phyloP scores from a whole-genome alignment of 2,329 filamentous ascomycete species.

The Fusarium mundagurra region DNA sequence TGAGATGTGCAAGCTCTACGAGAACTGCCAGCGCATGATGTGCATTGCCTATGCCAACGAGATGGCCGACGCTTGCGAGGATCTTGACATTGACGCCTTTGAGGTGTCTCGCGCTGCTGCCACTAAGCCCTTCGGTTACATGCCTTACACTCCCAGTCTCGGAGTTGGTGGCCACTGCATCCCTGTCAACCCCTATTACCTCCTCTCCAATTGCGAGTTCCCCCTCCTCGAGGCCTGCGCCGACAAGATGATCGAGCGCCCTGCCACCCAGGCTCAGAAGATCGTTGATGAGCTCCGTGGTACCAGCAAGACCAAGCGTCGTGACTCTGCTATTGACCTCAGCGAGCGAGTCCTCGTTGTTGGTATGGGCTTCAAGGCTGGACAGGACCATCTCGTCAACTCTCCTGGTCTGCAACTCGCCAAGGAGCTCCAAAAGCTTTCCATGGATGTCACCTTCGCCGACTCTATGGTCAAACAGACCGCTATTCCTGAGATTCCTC shows the following conservation, averaged over 20 bases:
- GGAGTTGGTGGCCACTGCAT: slow-evolving; percentile 67
- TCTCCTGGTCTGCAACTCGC: slow-evolving; percentile 31
- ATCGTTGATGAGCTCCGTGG: slow-evolving; percentile 1
- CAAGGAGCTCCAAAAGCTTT: slow-evolving; percentile 18
- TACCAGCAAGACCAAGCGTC: not conserved
- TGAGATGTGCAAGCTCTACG: slow-evolving; percentile 66
- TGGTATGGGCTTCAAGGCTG: slow-evolving; percentile 36
- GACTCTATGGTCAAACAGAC: slow-evolving; percentile 33
- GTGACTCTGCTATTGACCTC: slow-evolving; percentile 19
- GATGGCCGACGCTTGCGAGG: slow-evolving; percentile 61
- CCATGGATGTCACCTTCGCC: slow-evolving; percentile 29
- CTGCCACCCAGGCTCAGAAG: slow-evolving; percentile 33
- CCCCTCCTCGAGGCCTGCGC: slow-evolving; percentile 57
- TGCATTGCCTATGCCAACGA: slow-evolving; percentile 64
- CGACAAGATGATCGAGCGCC: slow-evolving; percentile 54
- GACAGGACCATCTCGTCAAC: slow-evolving; percentile 37
- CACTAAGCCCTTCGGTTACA: slow-evolving; percentile 63
- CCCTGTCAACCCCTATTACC: slow-evolving; percentile 63
- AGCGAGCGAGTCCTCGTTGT: slow-evolving; percentile 30
- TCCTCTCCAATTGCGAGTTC: slow-evolving; percentile 57
- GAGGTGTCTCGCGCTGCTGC: slow-evolving; percentile 59
- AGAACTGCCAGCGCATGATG: slow-evolving; percentile 66
- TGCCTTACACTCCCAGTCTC: slow-evolving; percentile 56
- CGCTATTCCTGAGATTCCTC: slow-evolving; percentile 20
- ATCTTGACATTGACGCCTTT: slow-evolving; percentile 57